Percentiles rank a stretch among this genome's conserved stretches.
Conservation (phyloP, 2,329 filamentous ascomycete genomes). For the Pseudogymnoascus sp. region DNA sequence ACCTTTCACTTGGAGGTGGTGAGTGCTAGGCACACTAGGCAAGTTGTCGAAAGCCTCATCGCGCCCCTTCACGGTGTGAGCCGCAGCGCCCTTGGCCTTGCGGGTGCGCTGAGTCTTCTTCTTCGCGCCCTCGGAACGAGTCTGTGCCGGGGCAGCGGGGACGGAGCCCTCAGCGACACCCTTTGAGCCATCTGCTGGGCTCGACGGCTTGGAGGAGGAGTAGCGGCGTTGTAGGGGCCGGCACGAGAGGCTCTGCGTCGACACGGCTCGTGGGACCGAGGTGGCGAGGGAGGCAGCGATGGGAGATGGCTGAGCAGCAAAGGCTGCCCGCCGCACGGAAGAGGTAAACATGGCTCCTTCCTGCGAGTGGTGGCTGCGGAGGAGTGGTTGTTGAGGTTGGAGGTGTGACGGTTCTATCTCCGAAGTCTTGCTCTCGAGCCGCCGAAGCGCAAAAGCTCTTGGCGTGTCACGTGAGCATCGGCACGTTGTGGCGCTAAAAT, state of each 20-base stretch:
- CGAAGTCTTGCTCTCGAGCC: constrained; percentile 12
- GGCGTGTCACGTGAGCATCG: neutral
- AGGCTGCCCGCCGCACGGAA: constrained; percentile 27
- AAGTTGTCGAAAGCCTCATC: constrained; percentile 48
- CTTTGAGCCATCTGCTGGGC: constrained; percentile 30
- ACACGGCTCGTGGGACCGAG: constrained; percentile 21
- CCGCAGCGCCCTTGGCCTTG: constrained; percentile 46
- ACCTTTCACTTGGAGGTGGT: constrained; percentile 64
- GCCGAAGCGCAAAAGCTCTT: constrained; percentile 11
- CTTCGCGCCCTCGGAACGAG: constrained; percentile 22
- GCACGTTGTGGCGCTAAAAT: neutral
- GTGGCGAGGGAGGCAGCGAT: constrained; percentile 22
- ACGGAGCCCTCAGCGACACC: constrained; percentile 19
- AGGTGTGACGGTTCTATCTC: constrained; percentile 5
- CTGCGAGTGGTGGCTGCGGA: constrained; percentile 11
- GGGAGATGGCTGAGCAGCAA: constrained; percentile 22
- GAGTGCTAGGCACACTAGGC: constrained; percentile 67
- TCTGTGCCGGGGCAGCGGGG: constrained; percentile 21
- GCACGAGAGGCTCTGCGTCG: constrained; percentile 24
- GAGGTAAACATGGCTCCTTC: constrained; percentile 29
- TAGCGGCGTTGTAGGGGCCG: constrained; percentile 28
- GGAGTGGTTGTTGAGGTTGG: constrained; percentile 6
- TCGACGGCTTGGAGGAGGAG: constrained; percentile 34
- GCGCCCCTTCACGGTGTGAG: constrained; percentile 28
- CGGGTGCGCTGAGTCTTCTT: constrained; percentile 37